A percentile compares a stretch with the other conserved stretches of the same genome.
Conservation (phyloP, 2,329 filamentous ascomycete genomes). For the Tricladium varicosporioides region DNA sequence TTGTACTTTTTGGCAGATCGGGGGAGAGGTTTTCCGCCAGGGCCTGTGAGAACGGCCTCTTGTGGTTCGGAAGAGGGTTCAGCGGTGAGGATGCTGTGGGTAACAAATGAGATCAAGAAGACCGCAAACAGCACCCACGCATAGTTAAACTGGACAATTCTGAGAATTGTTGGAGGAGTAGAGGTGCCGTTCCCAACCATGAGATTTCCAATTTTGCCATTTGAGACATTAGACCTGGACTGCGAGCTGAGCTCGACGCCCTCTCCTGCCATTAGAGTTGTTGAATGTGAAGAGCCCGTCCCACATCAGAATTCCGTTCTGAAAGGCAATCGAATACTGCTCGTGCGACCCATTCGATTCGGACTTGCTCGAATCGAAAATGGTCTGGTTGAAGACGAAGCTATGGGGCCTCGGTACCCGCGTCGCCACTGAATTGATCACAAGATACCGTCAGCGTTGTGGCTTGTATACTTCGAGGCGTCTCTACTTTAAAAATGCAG, state of each 20-base stretch:
- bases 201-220: slow-evolving; percentile 4
- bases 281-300: slow-evolving; percentile 20
- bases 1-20: slow-evolving; percentile 39
- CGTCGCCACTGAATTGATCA: slow-evolving; percentile 29
- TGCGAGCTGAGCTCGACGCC: slow-evolving; percentile 24
- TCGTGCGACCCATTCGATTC: slow-evolving; percentile 30
- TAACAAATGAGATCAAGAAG: slow-evolving; percentile 61
- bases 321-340: slow-evolving; percentile 23
- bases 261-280: slow-evolving; percentile 33
- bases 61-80: slow-evolving; percentile 37
- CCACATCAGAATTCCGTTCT: slow-evolving; percentile 30
- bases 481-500: slow-evolving; percentile 8
- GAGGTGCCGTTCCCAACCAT: too few species aligned
- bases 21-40: slow-evolving; percentile 84
- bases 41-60: slow-evolving; percentile 58
- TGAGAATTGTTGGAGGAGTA: slow-evolving; percentile 18
- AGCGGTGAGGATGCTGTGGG: slow-evolving; percentile 55
- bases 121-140: slow-evolving; percentile 63
- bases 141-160: slow-evolving; percentile 45
- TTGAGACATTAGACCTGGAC: slow-evolving; percentile 17
- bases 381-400: slow-evolving; percentile 18
- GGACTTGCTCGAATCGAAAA: slow-evolving; percentile 18
- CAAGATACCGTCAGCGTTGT: slow-evolving; percentile 26
- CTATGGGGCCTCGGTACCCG: slow-evolving; percentile 21
- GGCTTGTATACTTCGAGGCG: slow-evolving; percentile 19